Percentiles rank a stretch among this genome's conserved stretches.
Conservation (phyloP, 78 protist genomes). For the slime mould (Dictyostelium discoideum) region DNA sequence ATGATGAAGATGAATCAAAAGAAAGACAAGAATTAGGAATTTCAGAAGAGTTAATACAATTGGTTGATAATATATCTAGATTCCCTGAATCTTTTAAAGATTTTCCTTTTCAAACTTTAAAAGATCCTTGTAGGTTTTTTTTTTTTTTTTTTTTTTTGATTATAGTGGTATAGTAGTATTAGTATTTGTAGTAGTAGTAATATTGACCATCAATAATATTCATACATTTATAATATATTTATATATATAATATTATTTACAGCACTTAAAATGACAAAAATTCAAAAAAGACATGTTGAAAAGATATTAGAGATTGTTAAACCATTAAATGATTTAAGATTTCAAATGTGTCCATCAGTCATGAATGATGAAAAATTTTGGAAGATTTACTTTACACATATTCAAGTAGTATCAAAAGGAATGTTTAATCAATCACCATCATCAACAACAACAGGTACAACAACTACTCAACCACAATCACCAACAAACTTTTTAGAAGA, state of each 20-base stretch:
- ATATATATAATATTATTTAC: too few relatives aligned
- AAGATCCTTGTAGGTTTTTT: conserved; percentile 6
- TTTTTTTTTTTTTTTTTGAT: background rate
- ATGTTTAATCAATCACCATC: background rate
- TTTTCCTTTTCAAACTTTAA: conserved; percentile 63
- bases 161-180: too few relatives aligned
- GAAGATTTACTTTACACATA: conserved; percentile 72
- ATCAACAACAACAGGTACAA: background rate
- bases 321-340: conserved; percentile 44
- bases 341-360: conserved; percentile 18
- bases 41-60: conserved; percentile 42
- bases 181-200: background rate
- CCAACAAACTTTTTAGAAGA: background rate
- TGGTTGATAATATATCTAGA: conserved; percentile 56
- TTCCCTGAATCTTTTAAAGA: conserved; percentile 67
- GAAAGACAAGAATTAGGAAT: conserved; percentile 68
- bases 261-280: background rate
- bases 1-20: conserved; percentile 8
- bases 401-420: conserved; percentile 11
- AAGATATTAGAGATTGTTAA: conserved; percentile 59
- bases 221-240: too few relatives aligned
- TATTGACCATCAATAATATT: background rate
- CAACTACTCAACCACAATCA: background rate
- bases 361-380: conserved; percentile 70
- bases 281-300: conserved; percentile 58